Evolutionary conservation across 1,284 basidiomycete species (phyloP), one percentile per base, ranked within the genome.

Genomic region (Macrocybe sp.): DNA sequence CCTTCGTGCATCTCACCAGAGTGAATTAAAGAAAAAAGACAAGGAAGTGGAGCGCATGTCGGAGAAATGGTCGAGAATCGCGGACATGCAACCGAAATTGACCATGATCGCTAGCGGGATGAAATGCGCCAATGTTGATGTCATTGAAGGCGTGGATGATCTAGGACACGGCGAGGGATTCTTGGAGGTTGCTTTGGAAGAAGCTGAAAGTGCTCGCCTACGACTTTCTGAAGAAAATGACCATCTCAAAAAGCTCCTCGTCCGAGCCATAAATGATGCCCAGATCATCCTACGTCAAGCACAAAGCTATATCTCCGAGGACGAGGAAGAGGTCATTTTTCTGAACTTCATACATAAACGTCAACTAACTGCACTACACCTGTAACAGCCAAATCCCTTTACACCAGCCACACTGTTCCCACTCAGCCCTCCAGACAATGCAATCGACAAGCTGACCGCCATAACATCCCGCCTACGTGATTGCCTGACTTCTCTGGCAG

Each of bases 21-120:
- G 80, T 34, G 92, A 94, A 59, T 64, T 89, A 30, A 92, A 87
- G 74, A 89, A 84, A 67, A 77, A 76, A 54, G 91, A 96, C 58
- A 83, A 85, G 55, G 90, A 93, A 47, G 67, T 87, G 30, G 91
- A 93, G 57, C 78, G 83, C 29, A 81, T 89, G 55, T 59, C 80
- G n/a, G 87, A 89, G 36, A 83, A 83, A 53, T 89, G 89, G 81
- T 70, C 75, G 16, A 90, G 84, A 60, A 62, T 92, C 11, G 68
- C 78, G 4, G 87, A 86, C 52, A 67, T 75, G 12, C 88, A 91
- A 61, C 64, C 75, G 2, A 85, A 79, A 59, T 67, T 76, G 9
- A 64, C 59, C 49, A 60, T 57, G 3, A 55, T 67, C 0, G 62
- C 72, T 4, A 73, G 76, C 44, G 81, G 83, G 8, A 65, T 87